Evolutionary conservation across 2,329 filamentous ascomycete genomes (phyloP), one percentile per base, ranked within the genome.

Genomic region (Nigrospora oryzae): DNA sequence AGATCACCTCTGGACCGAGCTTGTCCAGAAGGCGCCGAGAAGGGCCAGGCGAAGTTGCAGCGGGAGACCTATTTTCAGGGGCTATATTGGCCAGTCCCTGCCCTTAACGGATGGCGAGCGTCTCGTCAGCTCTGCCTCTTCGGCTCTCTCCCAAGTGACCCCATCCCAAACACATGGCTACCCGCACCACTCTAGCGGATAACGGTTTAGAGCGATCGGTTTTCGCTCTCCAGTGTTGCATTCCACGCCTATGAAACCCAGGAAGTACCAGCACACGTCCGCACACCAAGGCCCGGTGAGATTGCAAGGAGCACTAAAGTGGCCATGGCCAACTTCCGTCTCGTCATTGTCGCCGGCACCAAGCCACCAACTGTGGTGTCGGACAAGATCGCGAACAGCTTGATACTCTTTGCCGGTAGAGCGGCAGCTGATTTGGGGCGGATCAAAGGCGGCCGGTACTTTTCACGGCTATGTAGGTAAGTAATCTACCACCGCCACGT

Each of bases 201-300:
- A 55, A 53, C 43, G 53, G 55, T 50, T 54, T 57, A 57, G 54
- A 51, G 53, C 55, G 55, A 57, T 57, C 55, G 49, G 45, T 52
- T 49, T 52, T 50, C 54, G 48, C 49, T 42, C 51, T 54, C 48
- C 48, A 55, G 55, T 45, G 55, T 57, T 48, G 49, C 54, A 57
- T 54, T 55, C 53, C 53, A 53, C 51, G 49, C 49, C 48, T 42
- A 46, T 49, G 48, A 53, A 55, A 53, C 53, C 54, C 51, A 55
- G 33, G 51, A 50, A 51, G 38, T 48, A 23, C 35, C 16, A 42
- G 30, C 23, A 36, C 23, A 14, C 36, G 39, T 15, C 17, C n/a
- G 37, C 34, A 23, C 42, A 45, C 52, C 55, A 50, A 51, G 54
- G 49, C 48, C 47, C 51, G 45, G 49, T 49, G 53, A 56, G 54